phyloP scores from a whole-genome alignment of 441 rosid species.

The Metrosideros polymorpha region DNA sequence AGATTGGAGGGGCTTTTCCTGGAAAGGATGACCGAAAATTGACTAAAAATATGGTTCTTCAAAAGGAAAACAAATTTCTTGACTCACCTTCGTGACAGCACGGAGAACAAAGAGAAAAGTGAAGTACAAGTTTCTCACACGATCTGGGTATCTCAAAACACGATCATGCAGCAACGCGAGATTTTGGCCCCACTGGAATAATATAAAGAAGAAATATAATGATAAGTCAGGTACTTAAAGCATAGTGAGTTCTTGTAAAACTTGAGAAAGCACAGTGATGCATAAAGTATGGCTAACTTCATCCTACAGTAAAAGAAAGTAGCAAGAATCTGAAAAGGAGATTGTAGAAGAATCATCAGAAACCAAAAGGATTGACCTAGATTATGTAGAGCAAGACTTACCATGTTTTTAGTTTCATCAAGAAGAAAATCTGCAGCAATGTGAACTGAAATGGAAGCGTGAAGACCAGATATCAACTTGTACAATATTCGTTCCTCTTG shows the following conservation, averaged over 20 bases:
- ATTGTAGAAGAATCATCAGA: background rate
- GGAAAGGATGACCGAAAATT: background rate
- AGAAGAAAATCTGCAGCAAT: constrained; percentile 78
- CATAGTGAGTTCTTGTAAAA: background rate
- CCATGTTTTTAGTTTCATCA: constrained; percentile 60
- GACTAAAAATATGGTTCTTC: background rate
- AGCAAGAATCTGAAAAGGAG: background rate
- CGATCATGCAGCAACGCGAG: constrained; percentile 62
- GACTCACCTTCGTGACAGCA: constrained; percentile 77
- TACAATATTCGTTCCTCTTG: constrained; percentile 73
- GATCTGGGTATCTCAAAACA: constrained; percentile 70
- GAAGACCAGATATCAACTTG: constrained; percentile 89
- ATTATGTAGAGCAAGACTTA: constrained; percentile 4
- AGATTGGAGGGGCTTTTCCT: background rate
- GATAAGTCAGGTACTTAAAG: background rate
- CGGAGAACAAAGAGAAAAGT: constrained; percentile 82
- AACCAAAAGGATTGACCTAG: background rate
- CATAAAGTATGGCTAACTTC: background rate
- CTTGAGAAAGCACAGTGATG: background rate
- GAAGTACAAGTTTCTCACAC: constrained; percentile 76
- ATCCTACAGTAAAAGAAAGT: background rate
- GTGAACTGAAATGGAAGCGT: constrained; percentile 77
- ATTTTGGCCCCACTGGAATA: constrained; percentile 87
- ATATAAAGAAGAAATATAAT: background rate
- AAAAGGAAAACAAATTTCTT: background rate